Evolutionary conservation across 2,329 filamentous ascomycete species (phyloP).

Genomic region (Alternaria brassicae): DNA sequence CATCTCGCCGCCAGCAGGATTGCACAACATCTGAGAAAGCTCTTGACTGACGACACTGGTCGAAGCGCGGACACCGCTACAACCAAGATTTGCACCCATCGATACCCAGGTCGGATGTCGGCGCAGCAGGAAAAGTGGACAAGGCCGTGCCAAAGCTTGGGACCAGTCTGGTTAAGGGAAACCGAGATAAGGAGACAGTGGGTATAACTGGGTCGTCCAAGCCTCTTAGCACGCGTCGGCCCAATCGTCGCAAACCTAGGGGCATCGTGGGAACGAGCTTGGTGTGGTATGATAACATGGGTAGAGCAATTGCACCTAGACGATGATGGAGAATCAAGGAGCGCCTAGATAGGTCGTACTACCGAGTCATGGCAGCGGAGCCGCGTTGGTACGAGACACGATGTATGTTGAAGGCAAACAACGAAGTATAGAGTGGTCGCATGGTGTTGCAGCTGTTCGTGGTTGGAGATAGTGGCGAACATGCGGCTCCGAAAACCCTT

Average conservation of each 20-base stretch:
- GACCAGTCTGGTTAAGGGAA: conserved; percentile 36
- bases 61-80: conserved; percentile 24
- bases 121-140: conserved; percentile 43
- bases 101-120: conserved; percentile 27
- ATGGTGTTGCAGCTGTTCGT: conserved; percentile 20
- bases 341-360: not conserved
- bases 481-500: conserved; percentile 38
- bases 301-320: conserved; percentile 20
- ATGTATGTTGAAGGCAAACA: not conserved
- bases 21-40: conserved; percentile 12
- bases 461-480: conserved; percentile 29
- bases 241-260: conserved; percentile 36
- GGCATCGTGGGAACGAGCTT: conserved; percentile 29
- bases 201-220: conserved; percentile 45
- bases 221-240: conserved; percentile 31
- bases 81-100: conserved; percentile 34
- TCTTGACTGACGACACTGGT: conserved; percentile 33
- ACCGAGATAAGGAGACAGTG: conserved; percentile 45
- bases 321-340: conserved; percentile 22
- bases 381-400: not conserved
- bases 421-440: conserved; percentile 13
- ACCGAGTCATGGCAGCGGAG: conserved; percentile 7
- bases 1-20: conserved; percentile 3
- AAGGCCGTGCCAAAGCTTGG: conserved; percentile 30
- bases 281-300: conserved; percentile 16